Base-by-base conservation (phyloP, 2,329 filamentous ascomycete genomes). In the Diaporthe citrichinensis region DNA sequence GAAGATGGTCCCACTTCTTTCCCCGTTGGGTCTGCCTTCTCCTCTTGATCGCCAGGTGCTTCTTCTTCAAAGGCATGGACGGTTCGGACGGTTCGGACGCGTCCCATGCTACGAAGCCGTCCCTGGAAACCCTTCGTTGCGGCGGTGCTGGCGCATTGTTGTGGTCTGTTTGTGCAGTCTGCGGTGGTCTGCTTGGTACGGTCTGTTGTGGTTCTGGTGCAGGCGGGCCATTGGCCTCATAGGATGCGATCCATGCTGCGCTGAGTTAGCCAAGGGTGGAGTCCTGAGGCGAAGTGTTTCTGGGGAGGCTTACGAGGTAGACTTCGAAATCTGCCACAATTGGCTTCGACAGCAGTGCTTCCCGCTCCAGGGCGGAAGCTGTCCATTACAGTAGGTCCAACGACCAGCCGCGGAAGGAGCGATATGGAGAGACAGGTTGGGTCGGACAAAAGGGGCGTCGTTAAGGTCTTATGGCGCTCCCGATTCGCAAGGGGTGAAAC, bases 1-100 rank as follows among this genome's bases (percentile, higher is more conserved):
- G 88, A 71, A 92, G 81, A 79, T 92, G 89, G 79, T 92, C 90
- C 90, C 90, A 92, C 83, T 88, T 88, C 76, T 89, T 86, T 4
- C 89, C 89, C 62, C 81, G 87, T 81, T 82, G 86, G 73, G 85
- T 81, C 41, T 84, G 87, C 59, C 89, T 86, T 78, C 89, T 87
- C 77, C 81, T 83, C 73, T 79, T 84, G 71, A 90, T 85, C 31
- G 90, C 82, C 71, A 85, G 84, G 71, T 87, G 86, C 28, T 90
- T 81, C 15, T 74, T 78, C 46, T 81, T 81, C 71, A 83, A 82
- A 2, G 81, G 82, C 7, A 84, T 83, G 34, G 83, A 78, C 7
- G 82, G 78, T 36, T 84, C 83, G 71, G 88, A 85, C 7, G 82
- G 78, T 36, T 84, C 83, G 71, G 88, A 85, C 8, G 84, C 74